These are phyloP conservation scores for Debaryomyces castellii DNA, from an alignment of 805 yeast genomes.

Conservation along the genomic window DNA sequence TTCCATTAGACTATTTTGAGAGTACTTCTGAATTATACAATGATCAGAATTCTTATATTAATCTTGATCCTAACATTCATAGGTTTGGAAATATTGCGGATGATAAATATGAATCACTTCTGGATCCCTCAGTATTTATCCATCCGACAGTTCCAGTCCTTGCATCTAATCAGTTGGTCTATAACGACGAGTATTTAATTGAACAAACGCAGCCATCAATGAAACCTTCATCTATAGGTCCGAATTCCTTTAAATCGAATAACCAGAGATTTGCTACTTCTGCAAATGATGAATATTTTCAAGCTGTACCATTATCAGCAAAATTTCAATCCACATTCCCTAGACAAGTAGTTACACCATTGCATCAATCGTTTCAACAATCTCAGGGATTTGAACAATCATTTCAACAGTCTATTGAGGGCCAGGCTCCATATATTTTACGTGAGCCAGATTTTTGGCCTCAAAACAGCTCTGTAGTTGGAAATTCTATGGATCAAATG, in stretches of 20 bases:
- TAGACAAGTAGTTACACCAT: conserved; percentile 6
- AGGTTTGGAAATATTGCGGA: conserved; percentile 10
- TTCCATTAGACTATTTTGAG: conserved; percentile 69
- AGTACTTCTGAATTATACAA: conserved; percentile 15
- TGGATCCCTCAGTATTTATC: conserved; percentile 16
- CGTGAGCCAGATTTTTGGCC: conserved; percentile 19
- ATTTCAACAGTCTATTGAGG: neutral
- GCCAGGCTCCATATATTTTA: neutral
- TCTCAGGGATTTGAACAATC: conserved; percentile 6
- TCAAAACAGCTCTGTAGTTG: conserved; percentile 8
- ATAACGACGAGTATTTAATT: conserved; percentile 48
- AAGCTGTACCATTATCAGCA: conserved; percentile 20
- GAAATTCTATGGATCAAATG: conserved; percentile 4
- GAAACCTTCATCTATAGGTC: conserved; percentile 1
- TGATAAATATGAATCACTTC: conserved; percentile 18
- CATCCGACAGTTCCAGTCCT: conserved; percentile 12
- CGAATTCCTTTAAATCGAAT: neutral
- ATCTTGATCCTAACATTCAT: conserved; percentile 17
- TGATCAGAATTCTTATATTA: conserved; percentile 18
- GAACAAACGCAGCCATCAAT: conserved; percentile 51
- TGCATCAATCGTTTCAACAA: neutral
- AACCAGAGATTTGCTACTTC: conserved; percentile 7
- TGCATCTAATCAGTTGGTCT: conserved; percentile 33
- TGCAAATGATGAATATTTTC: conserved; percentile 20
- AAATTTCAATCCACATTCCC: conserved; percentile 20